Evolutionary conservation across 2,329 filamentous ascomycete species (phyloP).

Genomic region (Zalaria sp.): DNA sequence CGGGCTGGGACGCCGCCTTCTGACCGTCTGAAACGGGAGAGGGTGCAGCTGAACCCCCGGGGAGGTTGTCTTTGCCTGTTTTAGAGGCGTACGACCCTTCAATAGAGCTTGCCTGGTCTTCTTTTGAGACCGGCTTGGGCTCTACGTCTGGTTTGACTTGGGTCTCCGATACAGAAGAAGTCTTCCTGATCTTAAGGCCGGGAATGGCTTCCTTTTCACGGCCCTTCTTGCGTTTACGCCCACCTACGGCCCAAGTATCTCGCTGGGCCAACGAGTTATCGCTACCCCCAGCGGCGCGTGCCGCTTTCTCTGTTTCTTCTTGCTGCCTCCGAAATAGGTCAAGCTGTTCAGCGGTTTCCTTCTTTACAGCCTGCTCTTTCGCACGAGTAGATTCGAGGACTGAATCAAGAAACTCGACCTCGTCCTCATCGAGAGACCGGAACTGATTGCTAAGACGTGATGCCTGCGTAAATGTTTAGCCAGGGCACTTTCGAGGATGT

Average conservation of each 20-base stretch:
- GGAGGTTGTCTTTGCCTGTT: no score
- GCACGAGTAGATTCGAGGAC: constrained; percentile 42
- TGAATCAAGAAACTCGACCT: constrained; percentile 57
- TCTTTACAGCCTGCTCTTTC: constrained; percentile 41
- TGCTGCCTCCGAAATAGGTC: constrained; percentile 45
- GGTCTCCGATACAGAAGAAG: constrained; percentile 13
- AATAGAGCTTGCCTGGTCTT: no score
- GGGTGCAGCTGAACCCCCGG: no score
- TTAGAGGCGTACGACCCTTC: no score
- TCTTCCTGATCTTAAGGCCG: constrained; percentile 30
- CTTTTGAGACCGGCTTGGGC: no score
- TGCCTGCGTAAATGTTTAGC: constrained; percentile 16
- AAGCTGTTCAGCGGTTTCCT: constrained; percentile 44
- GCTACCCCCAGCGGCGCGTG: constrained; percentile 22
- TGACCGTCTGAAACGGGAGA: no score
- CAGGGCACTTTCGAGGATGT: not conserved
- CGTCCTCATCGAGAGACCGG: constrained; percentile 62
- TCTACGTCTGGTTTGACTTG: no score
- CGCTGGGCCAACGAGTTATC: constrained; percentile 18
- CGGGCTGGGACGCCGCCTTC: not conserved
- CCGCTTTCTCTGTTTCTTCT: constrained; percentile 42
- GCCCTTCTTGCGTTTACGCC: constrained; percentile 38
- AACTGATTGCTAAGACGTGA: constrained; percentile 63
- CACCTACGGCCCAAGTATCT: constrained; percentile 35
- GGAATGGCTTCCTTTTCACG: constrained; percentile 22